Evolutionary conservation across 2,329 filamentous ascomycete species (phyloP).

Genomic region (Annulohypoxylon truncatum): DNA sequence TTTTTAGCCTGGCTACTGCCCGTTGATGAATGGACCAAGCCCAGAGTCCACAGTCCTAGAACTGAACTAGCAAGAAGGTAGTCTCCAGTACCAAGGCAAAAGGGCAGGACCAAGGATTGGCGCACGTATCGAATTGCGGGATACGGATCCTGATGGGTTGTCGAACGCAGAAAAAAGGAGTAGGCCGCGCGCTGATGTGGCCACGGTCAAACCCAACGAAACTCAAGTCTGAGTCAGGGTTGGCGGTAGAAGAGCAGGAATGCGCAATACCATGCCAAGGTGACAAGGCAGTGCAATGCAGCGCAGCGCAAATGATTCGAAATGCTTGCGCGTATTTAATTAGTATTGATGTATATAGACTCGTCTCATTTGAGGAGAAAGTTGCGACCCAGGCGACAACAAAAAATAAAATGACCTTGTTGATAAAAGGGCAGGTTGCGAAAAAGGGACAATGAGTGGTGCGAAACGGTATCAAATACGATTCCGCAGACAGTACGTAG

Average conservation of each 20-base stretch:
- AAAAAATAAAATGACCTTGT: conserved; percentile 32
- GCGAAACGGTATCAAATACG: conserved; percentile 26
- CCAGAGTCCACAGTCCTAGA: conserved; percentile 1
- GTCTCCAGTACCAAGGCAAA: conserved; percentile 32
- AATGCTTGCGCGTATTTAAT: conserved; percentile 38
- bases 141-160: conserved; percentile 40
- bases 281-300: conserved; percentile 28
- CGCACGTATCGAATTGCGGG: conserved; percentile 27
- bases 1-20: conserved; percentile 33
- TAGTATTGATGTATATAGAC: conserved; percentile 35
- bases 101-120: conserved; percentile 29
- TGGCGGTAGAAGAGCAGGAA: conserved; percentile 41
- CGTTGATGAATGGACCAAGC: conserved; percentile 30
- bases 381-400: conserved; percentile 45
- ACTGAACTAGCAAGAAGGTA: conserved; percentile 17
- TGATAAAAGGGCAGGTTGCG: conserved; percentile 32
- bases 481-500: conserved; percentile 30
- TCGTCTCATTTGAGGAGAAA: conserved; percentile 4
- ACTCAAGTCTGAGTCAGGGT: conserved; percentile 51
- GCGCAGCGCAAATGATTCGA: conserved; percentile 14
- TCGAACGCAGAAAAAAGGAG: conserved; percentile 44
- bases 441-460: conserved; percentile 30
- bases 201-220: conserved; percentile 51
- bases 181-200: conserved; percentile 49
- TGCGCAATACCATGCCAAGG: conserved; percentile 41